Evolutionary conservation across 176 grass and related monocot species (phyloP).

Genomic region (Zoysia pacifica): DNA sequence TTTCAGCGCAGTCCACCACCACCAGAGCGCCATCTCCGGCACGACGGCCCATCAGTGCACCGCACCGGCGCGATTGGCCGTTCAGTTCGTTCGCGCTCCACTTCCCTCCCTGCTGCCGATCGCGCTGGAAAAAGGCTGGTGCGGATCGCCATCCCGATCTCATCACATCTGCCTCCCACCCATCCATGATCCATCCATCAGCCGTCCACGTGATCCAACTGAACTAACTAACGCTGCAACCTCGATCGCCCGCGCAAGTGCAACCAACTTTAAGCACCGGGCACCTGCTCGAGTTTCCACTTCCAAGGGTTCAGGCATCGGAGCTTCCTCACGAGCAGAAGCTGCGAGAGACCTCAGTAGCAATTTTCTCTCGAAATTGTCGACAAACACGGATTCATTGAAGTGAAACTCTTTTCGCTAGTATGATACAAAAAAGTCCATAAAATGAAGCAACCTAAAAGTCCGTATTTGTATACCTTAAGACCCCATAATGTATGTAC

Average conservation of each 20-base stretch:
- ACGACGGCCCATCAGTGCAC: constrained; percentile 1
- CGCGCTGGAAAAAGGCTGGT: constrained; percentile 41
- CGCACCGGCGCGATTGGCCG: constrained; percentile 34
- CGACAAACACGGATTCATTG: background rate
- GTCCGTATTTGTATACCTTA: background rate
- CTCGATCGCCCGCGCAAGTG: background rate
- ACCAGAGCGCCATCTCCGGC: constrained; percentile 2
- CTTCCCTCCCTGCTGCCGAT: background rate
- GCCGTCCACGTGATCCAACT: constrained; percentile 28
- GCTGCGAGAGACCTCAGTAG: background rate
- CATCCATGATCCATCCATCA: background rate
- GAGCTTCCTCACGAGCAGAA: background rate
- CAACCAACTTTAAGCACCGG: background rate
- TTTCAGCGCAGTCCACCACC: background rate
- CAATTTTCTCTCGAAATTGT: background rate
- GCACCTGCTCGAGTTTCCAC: background rate
- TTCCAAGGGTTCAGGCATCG: background rate
- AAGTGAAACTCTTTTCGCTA: no score
- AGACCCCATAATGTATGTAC: constrained; percentile 23
- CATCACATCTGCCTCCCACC: background rate
- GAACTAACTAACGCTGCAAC: no score
- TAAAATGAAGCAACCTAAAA: constrained; percentile 5
- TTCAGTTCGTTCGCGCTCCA: background rate
- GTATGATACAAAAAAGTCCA: background rate
- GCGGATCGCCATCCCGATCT: constrained; percentile 38